Percentiles rank a stretch among this genome's conserved stretches.
Conservation (phyloP, 805 yeast species). For the Saturnispora halmiae region DNA sequence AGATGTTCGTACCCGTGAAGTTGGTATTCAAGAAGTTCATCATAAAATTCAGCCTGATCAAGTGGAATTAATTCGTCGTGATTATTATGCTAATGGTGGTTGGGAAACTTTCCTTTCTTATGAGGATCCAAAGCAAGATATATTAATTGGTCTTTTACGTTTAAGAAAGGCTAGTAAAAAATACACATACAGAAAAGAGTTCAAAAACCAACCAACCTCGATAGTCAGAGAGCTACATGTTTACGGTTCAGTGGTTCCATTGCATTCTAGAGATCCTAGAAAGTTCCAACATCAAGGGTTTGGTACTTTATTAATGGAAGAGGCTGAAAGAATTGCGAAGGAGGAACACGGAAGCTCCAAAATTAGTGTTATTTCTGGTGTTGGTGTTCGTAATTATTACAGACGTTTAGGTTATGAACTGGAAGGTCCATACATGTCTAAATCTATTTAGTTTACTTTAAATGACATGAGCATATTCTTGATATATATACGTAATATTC, state of each 20-base stretch:
- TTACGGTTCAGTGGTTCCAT: conserved; percentile 93
- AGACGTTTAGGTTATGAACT: conserved; percentile 83
- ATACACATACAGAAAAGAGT: conserved; percentile 84
- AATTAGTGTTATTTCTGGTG: conserved; percentile 92
- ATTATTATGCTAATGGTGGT: conserved; percentile 94
- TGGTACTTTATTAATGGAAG: conserved; percentile 96
- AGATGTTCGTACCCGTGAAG: conserved; percentile 96
- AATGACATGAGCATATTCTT: neutral
- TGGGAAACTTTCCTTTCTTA: conserved; percentile 97
- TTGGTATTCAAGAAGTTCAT: conserved; percentile 97
- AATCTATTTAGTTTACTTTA: conserved; percentile 18
- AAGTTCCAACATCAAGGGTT: conserved; percentile 99
- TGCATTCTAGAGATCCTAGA: conserved; percentile 93
- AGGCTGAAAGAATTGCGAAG: conserved; percentile 89
- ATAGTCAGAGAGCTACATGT: conserved; percentile 96
- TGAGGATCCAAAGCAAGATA: conserved; percentile 96
- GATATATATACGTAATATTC: neutral
- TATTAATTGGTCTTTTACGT: conserved; percentile 82
- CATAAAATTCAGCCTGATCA: conserved; percentile 96
- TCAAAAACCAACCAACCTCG: conserved; percentile 75
- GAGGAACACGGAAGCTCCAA: conserved; percentile 92
- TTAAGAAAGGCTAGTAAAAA: conserved; percentile 82
- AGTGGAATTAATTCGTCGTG: conserved; percentile 90
- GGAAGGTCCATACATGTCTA: conserved; percentile 99
- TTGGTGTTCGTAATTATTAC: conserved; percentile 94